These are phyloP conservation scores for Yamagishiella unicocca DNA, from an alignment of 139 green algal species.

Conservation along the genomic window DNA sequence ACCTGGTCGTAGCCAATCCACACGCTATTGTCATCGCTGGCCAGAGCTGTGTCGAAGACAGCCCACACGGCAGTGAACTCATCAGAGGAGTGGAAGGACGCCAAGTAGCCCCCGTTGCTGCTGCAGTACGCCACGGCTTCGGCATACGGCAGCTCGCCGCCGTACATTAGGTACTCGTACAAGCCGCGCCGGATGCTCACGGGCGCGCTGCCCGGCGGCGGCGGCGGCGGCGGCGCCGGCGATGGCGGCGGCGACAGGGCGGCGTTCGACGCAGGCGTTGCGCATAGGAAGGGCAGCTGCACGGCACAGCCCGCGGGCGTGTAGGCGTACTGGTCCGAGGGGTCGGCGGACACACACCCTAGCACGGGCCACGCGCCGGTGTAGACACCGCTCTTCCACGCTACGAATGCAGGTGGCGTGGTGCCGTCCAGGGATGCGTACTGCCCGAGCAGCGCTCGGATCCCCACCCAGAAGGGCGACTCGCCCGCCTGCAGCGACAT, in stretches of 20 bases:
- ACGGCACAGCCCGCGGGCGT: slow-evolving; percentile 32
- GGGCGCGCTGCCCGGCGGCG: background rate
- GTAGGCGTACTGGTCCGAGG: slow-evolving; percentile 1
- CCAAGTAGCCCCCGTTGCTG: slow-evolving; percentile 31
- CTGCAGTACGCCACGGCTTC: background rate
- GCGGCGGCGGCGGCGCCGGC: slow-evolving; percentile 2
- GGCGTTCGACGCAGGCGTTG: background rate
- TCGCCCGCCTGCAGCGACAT: slow-evolving; percentile 13
- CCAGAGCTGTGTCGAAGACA: background rate
- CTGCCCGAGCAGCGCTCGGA: background rate
- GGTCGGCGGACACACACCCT: slow-evolving; percentile 19
- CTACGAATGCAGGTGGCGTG: background rate
- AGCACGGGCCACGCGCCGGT: slow-evolving; percentile 34
- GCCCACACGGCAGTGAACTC: slow-evolving; percentile 12
- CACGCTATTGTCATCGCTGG: background rate
- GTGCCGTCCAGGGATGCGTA: background rate
- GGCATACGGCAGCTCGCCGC: background rate
- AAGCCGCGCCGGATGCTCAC: background rate
- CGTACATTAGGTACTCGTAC: slow-evolving; percentile 31
- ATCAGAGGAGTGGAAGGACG: slow-evolving; percentile 17
- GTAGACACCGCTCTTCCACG: background rate
- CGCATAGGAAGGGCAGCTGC: slow-evolving; percentile 25
- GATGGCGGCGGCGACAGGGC: slow-evolving; percentile 15
- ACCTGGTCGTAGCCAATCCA: slow-evolving; percentile 39
- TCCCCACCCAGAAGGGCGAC: slow-evolving; percentile 33